Base-by-base conservation (phyloP, 805 yeast species). In the Isabelozyma rhagii region DNA sequence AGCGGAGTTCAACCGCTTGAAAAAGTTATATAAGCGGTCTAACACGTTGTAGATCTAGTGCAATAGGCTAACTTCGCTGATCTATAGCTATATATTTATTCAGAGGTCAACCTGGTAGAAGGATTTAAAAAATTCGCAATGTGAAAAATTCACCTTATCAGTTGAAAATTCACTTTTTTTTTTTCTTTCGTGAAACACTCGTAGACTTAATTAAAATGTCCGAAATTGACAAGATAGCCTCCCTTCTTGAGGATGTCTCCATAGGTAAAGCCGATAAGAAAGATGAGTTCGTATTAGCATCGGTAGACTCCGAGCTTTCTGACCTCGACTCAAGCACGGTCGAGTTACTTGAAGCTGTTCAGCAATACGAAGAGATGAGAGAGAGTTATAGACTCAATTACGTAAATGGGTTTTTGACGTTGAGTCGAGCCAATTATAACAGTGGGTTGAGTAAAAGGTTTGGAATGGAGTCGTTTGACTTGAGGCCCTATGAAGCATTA, bases 371-470 rank as follows among this genome's bases (percentile, higher is more conserved):
- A 43, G 39, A 44, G 4, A 28, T 61, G 17, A 57, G 59, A 15
- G 56, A 52, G 8, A 48, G 56, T 2, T 50, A 54, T 41, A 50
- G 64, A 5, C 40, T 44, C 11, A 55, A 56, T 42, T 71, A 66
- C 53, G 57, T 58, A 28, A 58, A 62, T 39, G 81, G 79, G 5
- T 74, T 59, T 52, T 57, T 77, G 3, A 65, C 67, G 41, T 60
- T 79, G 31, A 73, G 82, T 42, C 54, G 80, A 51, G 82, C 83
- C 8, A 78, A 74, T 51, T 78, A 69, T 55, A 59, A 65, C 39
- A 56, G 57, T 43, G 57, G 61, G 11, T 38, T 53, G n/a, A 56
- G 58, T 6, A 62, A 61, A 47, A 52, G 56, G 15, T 80, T 57
- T 50, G 81, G 83, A 2, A 49, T 57, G 25, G 77, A 72, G 36